Evolutionary conservation across 257 asterid genomes (phyloP).

Genomic region (Solanum pennellii): DNA sequence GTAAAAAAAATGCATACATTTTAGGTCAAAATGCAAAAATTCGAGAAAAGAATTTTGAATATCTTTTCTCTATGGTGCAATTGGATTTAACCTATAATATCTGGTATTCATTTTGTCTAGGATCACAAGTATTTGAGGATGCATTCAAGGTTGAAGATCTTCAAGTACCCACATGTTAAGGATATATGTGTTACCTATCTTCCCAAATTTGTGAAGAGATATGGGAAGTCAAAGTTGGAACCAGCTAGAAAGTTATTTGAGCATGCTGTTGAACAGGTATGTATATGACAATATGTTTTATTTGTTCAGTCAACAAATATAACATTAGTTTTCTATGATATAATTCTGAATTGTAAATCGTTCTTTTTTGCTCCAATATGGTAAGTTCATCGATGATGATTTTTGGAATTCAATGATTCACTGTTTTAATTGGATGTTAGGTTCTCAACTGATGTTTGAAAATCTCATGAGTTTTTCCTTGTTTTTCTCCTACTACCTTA

Average conservation of each 20-base stretch:
- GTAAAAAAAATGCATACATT: neutral
- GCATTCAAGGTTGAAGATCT: conserved; percentile 90
- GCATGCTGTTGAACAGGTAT: conserved; percentile 87
- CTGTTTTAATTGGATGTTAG: neutral
- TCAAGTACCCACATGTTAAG: conserved; percentile 88
- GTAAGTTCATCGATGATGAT: neutral
- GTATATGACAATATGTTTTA: neutral
- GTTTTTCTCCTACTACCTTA: neutral
- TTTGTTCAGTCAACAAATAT: neutral
- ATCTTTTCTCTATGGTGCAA: neutral
- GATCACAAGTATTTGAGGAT: conserved; percentile 84
- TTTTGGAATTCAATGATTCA: neutral
- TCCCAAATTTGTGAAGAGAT: conserved; percentile 81
- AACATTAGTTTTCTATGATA: neutral
- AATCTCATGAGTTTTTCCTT: neutral
- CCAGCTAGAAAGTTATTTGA: conserved; percentile 88
- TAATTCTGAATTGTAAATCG: neutral
- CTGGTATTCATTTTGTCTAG: conserved; percentile 22
- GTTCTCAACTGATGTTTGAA: neutral
- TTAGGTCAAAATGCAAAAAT: neutral
- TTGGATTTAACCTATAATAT: neutral
- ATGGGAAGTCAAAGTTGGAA: conserved; percentile 80
- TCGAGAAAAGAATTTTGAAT: neutral
- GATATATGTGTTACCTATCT: conserved; percentile 91
- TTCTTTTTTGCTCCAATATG: neutral